Base-by-base conservation (phyloP, 306 rosid genomes). In the Astragalus glycyphyllos region DNA sequence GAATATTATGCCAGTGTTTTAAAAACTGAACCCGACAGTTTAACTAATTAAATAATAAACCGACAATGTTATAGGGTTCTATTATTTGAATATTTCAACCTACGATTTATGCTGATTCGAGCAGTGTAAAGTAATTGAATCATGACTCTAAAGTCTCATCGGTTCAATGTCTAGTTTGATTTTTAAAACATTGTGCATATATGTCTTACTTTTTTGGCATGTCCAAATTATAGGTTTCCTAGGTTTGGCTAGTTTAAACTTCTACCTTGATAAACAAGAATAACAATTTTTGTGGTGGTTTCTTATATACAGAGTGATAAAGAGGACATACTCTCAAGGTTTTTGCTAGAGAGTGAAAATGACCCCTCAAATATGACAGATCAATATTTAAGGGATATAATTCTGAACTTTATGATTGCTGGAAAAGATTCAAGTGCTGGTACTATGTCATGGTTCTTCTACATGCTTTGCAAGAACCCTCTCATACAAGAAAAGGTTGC, bases 301-400 rank as follows among this genome's bases (percentile, higher is more conserved):
- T 42, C 23, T 17, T 26, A 31, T 26, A 26, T 1, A 4, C 65
- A 90, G 88, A 56, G 72, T 65, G 87, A 58, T 2, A 89, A 86
- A 46, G 92, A 89, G 72, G 97, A 92, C 65, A 84, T 92, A 65
- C 89, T 92, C 34, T 89, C 92, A n/a, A 89, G 98, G 82, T 87
- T 92, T 82, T 12, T 89, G 71, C 29, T 74, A 77, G 96, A 89
- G 83, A 87, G 94, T 72, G 69, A 82, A 68, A 89, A 85, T 66
- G 84, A 89, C 55, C 83, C 89, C 34, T 69, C 69, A 62, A 68
- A 81, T 54, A 87, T 87, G 92, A 86, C 77, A 7, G 94, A 92
- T 68, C 35, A 56, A 11, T 89, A 86, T 81, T 58, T 89, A 45
- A 84, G 92, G 68, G 98, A 92, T 10, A 85, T 86, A 71, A 82